These are phyloP conservation scores for Neltuma alba DNA, from an alignment of 306 rosid species.

Conservation along the genomic window DNA sequence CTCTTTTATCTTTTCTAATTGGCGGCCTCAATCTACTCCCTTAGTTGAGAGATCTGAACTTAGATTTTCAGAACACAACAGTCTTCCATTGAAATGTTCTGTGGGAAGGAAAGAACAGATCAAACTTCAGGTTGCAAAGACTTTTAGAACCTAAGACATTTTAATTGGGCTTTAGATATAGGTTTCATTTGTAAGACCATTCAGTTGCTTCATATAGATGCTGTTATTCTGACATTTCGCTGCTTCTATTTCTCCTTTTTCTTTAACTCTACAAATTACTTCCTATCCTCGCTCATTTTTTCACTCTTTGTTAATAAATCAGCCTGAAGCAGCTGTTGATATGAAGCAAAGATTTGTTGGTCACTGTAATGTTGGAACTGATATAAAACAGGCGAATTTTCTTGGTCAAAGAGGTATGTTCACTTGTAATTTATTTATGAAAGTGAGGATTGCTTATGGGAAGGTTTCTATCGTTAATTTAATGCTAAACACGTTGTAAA, in stretches of 20 bases:
- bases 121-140: not conserved
- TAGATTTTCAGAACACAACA: not conserved
- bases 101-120: conserved; percentile 1
- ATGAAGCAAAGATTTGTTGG: conserved; percentile 94
- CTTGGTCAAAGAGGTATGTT: conserved; percentile 90
- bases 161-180: not conserved
- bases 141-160: not conserved
- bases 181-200: not conserved
- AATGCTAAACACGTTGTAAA: not conserved
- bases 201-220: not conserved
- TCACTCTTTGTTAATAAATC: conserved; percentile 40
- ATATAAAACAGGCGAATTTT: conserved; percentile 95
- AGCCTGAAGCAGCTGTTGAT: conserved; percentile 88
- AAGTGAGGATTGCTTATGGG: conserved; percentile 1
- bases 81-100: conserved; percentile 4
- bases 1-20: not conserved
- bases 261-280: conserved; percentile 5
- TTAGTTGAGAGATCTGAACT: not conserved
- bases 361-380: conserved; percentile 95
- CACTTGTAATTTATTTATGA: conserved; percentile 3
- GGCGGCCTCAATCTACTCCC: not conserved
- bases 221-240: not conserved
- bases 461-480: conserved; percentile 7
- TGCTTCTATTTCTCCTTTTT: not conserved
- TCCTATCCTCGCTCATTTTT: conserved; percentile 5